Percentiles rank a stretch among this genome's conserved stretches.
Conservation (phyloP, 208 protist species). For the Borovskyia barvae region DNA sequence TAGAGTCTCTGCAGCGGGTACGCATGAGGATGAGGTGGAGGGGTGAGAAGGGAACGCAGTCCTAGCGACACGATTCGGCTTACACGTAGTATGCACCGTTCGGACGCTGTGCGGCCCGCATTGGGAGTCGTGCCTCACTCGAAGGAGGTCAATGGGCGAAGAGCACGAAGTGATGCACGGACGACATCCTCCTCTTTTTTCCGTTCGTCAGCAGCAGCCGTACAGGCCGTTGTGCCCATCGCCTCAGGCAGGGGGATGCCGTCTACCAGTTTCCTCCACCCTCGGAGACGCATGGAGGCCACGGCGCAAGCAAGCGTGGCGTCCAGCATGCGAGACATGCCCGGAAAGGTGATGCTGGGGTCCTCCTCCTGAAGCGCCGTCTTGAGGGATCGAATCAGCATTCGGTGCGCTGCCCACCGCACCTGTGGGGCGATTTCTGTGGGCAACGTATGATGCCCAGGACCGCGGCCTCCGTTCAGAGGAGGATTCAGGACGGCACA, state of each 20-base stretch:
- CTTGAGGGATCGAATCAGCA: neutral
- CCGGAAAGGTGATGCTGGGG: neutral
- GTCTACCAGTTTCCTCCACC: slow-evolving; percentile 14
- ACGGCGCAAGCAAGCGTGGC: slow-evolving; percentile 3
- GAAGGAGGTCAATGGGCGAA: slow-evolving; percentile 37
- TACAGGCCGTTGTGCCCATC: neutral
- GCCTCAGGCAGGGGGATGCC: slow-evolving; percentile 7
- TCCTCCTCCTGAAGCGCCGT: neutral
- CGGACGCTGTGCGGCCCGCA: too few species aligned
- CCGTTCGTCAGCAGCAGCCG: neutral
- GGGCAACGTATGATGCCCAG: too few species aligned
- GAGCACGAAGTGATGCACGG: neutral
- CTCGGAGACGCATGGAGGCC: slow-evolving; percentile 12
- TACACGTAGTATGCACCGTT: neutral
- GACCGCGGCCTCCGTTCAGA: too few species aligned
- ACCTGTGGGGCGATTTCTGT: too few species aligned
- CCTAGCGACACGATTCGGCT: neutral
- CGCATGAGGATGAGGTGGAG: too few species aligned
- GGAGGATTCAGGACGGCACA: too few species aligned
- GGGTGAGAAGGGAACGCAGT: too few species aligned
- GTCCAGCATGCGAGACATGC: neutral
- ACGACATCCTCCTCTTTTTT: neutral
- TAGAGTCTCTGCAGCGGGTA: too few species aligned
- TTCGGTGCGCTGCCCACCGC: neutral
- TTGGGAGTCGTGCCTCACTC: too few species aligned